Evolutionary conservation across 2,329 filamentous ascomycete species (phyloP), one percentile per base, ranked within the genome.

Genomic region (Diplodia scrobiculata): DNA sequence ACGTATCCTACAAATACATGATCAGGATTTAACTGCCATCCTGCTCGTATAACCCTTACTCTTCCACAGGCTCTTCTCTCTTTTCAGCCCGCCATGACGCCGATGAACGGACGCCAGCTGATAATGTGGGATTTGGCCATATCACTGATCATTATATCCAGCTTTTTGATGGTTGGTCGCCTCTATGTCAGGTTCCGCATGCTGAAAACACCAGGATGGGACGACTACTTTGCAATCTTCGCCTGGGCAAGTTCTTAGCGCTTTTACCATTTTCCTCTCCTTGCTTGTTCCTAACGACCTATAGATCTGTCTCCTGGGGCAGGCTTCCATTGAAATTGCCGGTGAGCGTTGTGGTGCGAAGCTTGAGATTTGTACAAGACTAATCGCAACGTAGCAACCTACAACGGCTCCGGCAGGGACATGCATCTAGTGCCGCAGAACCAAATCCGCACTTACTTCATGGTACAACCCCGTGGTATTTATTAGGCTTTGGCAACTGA

Each of bases 151-250:
- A 68, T 66, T 50, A 66, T 77, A 25, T 74, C 76, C 41, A 72
- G 71, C 2, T 11, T 75, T 11, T 67, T 76, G 34, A 68, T 73
- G 36, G 64, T 65, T 2, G 51, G 69, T n/a, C 69, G 75, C 6
- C 63, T 76, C 19, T 75, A 73, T 65, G 73, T 73, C 5, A 66
- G 76, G 21, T 66, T 69, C 36, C 69, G 70, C 66, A 73, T 77
- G 68, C 73, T 72, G 17, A 77, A 75, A 59, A 68, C 69, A 7
- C 68, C 71, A 6, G 75, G 75, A 1, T 52, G 72, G 25, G 75
- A 78, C 67, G 76, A 78, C 70, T 67, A 60, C 5, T 63, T 77
- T 10, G 71, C 73, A 9, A 54, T 68, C 25, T 50, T 74, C 7
- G 72, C 72, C 29, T 76, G 69, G 62, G 71, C 72, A 68, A 68